phyloP scores from a whole-genome alignment of 2,329 filamentous ascomycete species.

The Colletotrichum lindemuthianum region DNA sequence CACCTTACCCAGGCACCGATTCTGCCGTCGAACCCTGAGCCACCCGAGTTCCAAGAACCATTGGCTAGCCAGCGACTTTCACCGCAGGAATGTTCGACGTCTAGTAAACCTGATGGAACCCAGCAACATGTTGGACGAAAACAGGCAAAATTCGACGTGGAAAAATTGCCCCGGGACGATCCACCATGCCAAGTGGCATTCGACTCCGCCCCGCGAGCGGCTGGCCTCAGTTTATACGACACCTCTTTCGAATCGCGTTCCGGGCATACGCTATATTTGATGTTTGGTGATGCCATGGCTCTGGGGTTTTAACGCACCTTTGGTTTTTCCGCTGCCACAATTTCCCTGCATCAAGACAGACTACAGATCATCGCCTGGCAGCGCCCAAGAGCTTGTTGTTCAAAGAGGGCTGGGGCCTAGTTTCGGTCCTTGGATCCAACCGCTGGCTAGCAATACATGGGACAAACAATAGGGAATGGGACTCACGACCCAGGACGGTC shows the following conservation, averaged over 20 bases:
- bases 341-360: too few species aligned
- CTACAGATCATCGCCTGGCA: too few species aligned
- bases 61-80: conserved; percentile 9
- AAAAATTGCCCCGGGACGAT: conserved; percentile 30
- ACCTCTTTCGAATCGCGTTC: not conserved
- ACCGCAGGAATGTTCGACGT: not conserved
- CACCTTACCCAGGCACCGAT: conserved; percentile 29
- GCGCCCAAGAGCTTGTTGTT: too few species aligned
- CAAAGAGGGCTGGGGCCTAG: too few species aligned
- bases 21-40: conserved; percentile 12
- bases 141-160: conserved; percentile 14
- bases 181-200: conserved; percentile 22
- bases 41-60: conserved; percentile 12
- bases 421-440: too few species aligned
- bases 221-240: conserved; percentile 20
- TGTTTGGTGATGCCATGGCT: too few species aligned
- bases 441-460: too few species aligned
- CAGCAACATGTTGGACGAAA: conserved; percentile 13
- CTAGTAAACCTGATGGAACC: conserved; percentile 1
- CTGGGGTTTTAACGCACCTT: too few species aligned
- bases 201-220: not conserved
- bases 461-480: too few species aligned
- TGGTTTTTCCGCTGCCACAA: too few species aligned
- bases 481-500: too few species aligned
- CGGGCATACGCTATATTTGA: not conserved